Evolutionary conservation across 352 stramenopile species (phyloP), one percentile per base, ranked within the genome.

Genomic region (Pythium rhizo-oryzae): DNA sequence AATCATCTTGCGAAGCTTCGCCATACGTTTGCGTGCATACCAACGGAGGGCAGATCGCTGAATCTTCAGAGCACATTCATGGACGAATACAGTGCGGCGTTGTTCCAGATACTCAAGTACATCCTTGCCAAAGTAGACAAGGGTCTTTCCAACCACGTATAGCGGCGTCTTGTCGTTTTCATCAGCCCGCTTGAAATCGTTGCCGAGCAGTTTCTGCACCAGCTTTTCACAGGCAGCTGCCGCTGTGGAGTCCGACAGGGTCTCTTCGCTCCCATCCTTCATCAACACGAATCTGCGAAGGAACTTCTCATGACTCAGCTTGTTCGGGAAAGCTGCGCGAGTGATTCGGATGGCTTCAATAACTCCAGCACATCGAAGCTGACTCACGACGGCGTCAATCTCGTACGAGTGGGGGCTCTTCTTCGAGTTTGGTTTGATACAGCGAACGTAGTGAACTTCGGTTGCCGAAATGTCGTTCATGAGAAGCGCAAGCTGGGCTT

Each of bases 71-170:
- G 87, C 87, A 46, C 82, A 76, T 30, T 89, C 81, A 49, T 93
- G 81, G 33, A 93, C 78, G 15, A 93, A 93, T 1, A 80, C 75
- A 5, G 85, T 91, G 25, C 87, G 80, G 16, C 77, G 74, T 39
- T 87, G 79, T 62, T 98, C 94, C 16, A 98, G 77, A 62, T 80
- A 86, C 76, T 99, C 96, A 19, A 98, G 72, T 23, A 97, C 91
- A 43, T 96, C 92, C 55, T 96, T 92, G 50, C 90, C 88, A 75
- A 98, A 98, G 81, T 98, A 99, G 8, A 98, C 87, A 24, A 96
- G 84, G 15, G 83, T 98, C 66, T 94, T 95, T 15, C 88, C 86
- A 1, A 96, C 78, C 3, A 94, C 84, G 51, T 92, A 93, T 2
- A 72, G 71, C 7, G 82, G 81, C 18, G 76, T 89, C 44, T 70